These are phyloP conservation scores for Mallotus repandus DNA, from an alignment of 441 rosid genomes.

Conservation along the genomic window DNA sequence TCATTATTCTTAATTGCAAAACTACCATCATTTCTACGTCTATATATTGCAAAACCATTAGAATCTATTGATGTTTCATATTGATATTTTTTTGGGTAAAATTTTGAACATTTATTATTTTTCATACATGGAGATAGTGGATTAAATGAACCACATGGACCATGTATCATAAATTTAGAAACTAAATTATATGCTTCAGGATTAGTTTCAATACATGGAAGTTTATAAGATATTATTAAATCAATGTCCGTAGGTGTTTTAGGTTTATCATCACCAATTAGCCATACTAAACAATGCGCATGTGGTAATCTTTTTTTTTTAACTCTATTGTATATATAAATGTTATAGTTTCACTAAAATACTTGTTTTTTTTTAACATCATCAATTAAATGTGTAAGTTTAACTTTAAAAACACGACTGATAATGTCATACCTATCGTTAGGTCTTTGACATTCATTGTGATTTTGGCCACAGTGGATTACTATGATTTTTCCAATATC, in stretches of 20 bases:
- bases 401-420: no score
- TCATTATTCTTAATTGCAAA: not conserved
- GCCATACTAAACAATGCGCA: no score
- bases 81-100: not conserved
- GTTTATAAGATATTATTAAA: not conserved
- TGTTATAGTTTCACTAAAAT: no score
- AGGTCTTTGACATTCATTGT: no score
- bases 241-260: rapidly evolving
- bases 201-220: not conserved
- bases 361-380: no score
- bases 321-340: no score
- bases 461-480: no score
- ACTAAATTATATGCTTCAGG: not conserved
- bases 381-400: no score
- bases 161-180: not conserved
- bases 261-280: not conserved
- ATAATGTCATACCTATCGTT: no score
- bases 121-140: no score
- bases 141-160: not conserved
- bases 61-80: not conserved
- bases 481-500: no score
- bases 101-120: not conserved
- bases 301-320: no score
- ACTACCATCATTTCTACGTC: not conserved
- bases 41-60: not conserved